Base-by-base conservation (phyloP, 805 yeast genomes). In the Yarrowia sp. region DNA sequence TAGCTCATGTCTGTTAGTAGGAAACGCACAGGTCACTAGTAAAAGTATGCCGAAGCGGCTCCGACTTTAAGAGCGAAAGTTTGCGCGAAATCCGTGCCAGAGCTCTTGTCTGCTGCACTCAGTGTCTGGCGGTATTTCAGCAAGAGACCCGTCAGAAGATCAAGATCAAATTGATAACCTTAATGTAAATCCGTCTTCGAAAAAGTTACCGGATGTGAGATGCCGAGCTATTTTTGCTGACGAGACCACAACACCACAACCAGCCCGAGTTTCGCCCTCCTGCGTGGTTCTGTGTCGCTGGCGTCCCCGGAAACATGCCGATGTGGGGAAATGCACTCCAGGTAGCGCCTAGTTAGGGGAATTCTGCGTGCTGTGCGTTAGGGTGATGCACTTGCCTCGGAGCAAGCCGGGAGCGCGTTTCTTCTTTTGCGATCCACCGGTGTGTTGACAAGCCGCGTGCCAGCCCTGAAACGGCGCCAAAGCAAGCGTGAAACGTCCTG, bases 111-210 rank as follows among this genome's bases (percentile, higher is more conserved):
- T 14, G n/a, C 41, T 13, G 42, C 19, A 8, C 21, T 24, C 25
- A 24, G 32, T 25, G 10, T 13, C 6, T 14, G 47, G 35, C 24
- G 18, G 35, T 29, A 27, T 29, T 44, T 44, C 35, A n/a, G n/a
- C n/a, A n/a, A n/a, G n/a, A n/a, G n/a, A n/a, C n/a, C 47, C 6
- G 35, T 44, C 51, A 44, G 8, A 10, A 44, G 51, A 29, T 44
- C 35, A 27, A 46, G 55, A 47, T 47, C 38, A 31, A 14, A 21
- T 47, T 47, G 55, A 47, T 47, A 47, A 47, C 55, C 14, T 47
- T 47, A 19, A 47, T n/a, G n/a, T n/a, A n/a, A n/a, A n/a, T n/a
- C n/a, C n/a, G n/a, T n/a, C n/a, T n/a, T n/a, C n/a, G n/a, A n/a
- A 19, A 47, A 46, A 47, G 29, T 5, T 27, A 12, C 29, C 29